Conservation (phyloP, 352 stramenopile species). For the Globisporangium echinulatum region DNA sequence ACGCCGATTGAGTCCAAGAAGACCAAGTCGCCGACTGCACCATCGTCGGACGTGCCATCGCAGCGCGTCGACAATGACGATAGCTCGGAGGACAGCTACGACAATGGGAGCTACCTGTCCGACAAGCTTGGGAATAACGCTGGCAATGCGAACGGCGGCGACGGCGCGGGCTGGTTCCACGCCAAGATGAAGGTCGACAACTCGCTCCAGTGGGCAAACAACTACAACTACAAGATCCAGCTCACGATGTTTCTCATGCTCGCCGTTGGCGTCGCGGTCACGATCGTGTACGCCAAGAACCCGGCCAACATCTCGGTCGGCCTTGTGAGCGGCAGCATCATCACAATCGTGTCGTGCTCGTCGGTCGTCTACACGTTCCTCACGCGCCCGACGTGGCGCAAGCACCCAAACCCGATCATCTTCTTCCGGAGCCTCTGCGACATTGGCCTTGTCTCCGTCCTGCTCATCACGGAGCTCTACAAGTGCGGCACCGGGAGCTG, state of each 20-base stretch:
- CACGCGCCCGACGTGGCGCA: constrained; percentile 71
- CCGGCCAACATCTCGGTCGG: constrained; percentile 48
- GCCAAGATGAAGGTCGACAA: constrained; percentile 84
- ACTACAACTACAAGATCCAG: constrained; percentile 90
- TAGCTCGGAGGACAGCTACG: constrained; percentile 70
- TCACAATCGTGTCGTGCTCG: constrained; percentile 69
- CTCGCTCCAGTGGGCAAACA: constrained; percentile 82
- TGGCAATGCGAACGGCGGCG: constrained; percentile 26
- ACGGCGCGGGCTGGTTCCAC: constrained; percentile 81
- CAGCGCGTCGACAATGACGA: constrained; percentile 59
- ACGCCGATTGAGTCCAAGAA: constrained; percentile 49
- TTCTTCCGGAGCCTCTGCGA: constrained; percentile 84
- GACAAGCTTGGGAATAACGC: constrained; percentile 32
- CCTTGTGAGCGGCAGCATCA: constrained; percentile 63
- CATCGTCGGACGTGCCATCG: constrained; percentile 10
- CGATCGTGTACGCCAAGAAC: constrained; percentile 60
- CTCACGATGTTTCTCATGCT: constrained; percentile 70
- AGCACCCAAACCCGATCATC: constrained; percentile 85
- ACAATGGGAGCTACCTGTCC: constrained; percentile 61
- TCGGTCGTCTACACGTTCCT: constrained; percentile 77
- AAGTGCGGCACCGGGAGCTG: constrained; percentile 55
- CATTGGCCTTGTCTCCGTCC: constrained; percentile 68
- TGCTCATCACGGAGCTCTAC: constrained; percentile 78
- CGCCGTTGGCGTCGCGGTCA: constrained; percentile 40
- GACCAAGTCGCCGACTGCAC: constrained; percentile 4